phyloP scores from a whole-genome alignment of 2,329 filamentous ascomycete species.

The Aspergillus pseudonomiae region DNA sequence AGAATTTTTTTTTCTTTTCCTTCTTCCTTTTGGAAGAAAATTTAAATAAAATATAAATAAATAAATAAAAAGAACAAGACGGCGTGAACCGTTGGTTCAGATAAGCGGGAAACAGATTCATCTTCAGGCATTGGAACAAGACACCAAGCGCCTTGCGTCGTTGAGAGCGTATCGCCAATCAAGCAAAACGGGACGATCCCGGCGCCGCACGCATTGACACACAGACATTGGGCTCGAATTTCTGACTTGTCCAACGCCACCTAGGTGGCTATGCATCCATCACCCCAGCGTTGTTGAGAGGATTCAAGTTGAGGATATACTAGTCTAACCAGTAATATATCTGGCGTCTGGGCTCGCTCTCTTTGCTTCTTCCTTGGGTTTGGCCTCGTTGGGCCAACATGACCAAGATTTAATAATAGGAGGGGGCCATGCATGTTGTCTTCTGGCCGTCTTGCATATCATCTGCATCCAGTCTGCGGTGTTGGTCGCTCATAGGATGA shows the following conservation, averaged over 20 bases:
- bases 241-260: slow-evolving; percentile 27
- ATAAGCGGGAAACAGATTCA: neutral
- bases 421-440: no score
- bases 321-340: neutral
- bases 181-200: neutral
- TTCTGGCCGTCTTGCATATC: slow-evolving; percentile 1
- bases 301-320: neutral
- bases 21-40: neutral
- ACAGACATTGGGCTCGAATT: neutral
- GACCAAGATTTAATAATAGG: neutral
- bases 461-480: neutral
- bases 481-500: neutral
- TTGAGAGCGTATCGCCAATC: neutral
- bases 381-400: neutral
- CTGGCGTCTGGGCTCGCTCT: neutral
- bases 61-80: neutral
- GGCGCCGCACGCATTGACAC: neutral
- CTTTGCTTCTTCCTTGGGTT: neutral
- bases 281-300: slow-evolving; percentile 5
- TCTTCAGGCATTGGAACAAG: neutral
- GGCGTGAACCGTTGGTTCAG: neutral
- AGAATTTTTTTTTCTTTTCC: neutral
- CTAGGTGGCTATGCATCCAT: slow-evolving; percentile 12
- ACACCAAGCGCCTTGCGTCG: slow-evolving; percentile 10
- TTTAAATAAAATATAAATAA: neutral